Conservation (phyloP, 2,329 filamentous ascomycete genomes). For the Grosmannia clavigera region DNA sequence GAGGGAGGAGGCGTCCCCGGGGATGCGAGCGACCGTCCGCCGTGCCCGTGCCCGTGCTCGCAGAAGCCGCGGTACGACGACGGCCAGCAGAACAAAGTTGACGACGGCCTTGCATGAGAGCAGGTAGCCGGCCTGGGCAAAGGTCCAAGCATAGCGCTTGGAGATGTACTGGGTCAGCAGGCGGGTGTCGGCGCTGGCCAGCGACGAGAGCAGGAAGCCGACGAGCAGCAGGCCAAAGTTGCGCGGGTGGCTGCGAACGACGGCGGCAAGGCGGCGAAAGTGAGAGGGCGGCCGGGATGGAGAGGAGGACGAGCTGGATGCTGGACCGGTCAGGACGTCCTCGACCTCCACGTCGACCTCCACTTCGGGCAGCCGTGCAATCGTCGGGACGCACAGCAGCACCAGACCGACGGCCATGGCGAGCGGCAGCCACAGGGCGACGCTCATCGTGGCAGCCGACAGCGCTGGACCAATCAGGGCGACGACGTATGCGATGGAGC, state of each 20-base stretch:
- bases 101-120: conserved; percentile 34
- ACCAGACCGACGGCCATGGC: conserved; percentile 26
- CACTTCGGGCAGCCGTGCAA: conserved; percentile 18
- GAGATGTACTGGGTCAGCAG: conserved; percentile 38
- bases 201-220: conserved; percentile 33
- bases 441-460: conserved; percentile 31
- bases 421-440: conserved; percentile 31
- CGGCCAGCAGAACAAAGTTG: conserved; percentile 31
- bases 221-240: conserved; percentile 30
- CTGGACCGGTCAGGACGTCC: background rate
- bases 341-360: background rate
- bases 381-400: conserved; percentile 19
- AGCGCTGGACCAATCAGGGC: conserved; percentile 32
- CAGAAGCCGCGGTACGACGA: conserved; percentile 28
- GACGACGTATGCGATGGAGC: conserved; percentile 34
- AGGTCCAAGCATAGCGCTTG: conserved; percentile 32
- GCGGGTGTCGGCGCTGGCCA: conserved; percentile 39
- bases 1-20: background rate
- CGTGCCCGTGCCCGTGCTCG: conserved; percentile 6
- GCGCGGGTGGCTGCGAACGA: conserved; percentile 24
- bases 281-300: conserved; percentile 10
- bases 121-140: conserved; percentile 34
- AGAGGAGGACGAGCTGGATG: background rate
- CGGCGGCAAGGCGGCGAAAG: conserved; percentile 18
- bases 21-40: background rate